Evolutionary conservation across 192 early-diverging fungal species (phyloP).

Genomic region (Gonapodya sp.): DNA sequence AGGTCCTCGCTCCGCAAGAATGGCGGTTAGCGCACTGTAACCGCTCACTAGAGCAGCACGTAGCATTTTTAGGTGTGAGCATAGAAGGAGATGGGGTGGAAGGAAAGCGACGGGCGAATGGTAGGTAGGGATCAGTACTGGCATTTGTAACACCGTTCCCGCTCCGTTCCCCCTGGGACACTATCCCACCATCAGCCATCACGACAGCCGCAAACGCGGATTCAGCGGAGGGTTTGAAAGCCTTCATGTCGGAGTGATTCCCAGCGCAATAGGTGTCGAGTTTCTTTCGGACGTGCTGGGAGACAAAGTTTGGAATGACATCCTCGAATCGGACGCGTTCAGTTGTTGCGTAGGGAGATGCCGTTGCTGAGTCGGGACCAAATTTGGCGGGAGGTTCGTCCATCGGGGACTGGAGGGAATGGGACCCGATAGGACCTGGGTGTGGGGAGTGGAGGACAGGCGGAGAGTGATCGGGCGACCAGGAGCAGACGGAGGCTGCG

Average conservation of each 20-base stretch:
- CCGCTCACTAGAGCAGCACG: constrained; percentile 20
- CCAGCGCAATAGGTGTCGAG: constrained; percentile 14
- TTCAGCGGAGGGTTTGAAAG: constrained; percentile 20
- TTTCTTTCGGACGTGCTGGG: constrained; percentile 27
- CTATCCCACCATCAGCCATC: constrained; percentile 27
- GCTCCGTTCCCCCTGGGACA: too few relatives aligned
- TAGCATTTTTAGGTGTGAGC: too few relatives aligned
- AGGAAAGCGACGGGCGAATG: too few relatives aligned
- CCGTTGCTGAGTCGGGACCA: constrained; percentile 6
- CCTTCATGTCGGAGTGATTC: neutral
- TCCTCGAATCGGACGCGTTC: constrained; percentile 20
- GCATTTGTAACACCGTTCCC: too few relatives aligned
- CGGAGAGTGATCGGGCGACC: constrained; percentile 11
- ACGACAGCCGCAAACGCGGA: constrained; percentile 34
- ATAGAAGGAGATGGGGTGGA: too few relatives aligned
- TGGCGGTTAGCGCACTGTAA: constrained; percentile 30
- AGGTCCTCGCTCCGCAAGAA: constrained; percentile 32
- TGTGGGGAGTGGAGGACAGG: neutral
- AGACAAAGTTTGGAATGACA: constrained; percentile 33
- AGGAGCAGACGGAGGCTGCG: too few relatives aligned
- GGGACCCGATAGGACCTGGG: neutral
- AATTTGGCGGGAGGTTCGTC: constrained; percentile 1
- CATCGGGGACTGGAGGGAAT: neutral
- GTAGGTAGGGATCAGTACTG: too few relatives aligned
- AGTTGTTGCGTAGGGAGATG: neutral